Base-by-base conservation (phyloP, 1,284 basidiomycete species). In the Boletus smithii region DNA sequence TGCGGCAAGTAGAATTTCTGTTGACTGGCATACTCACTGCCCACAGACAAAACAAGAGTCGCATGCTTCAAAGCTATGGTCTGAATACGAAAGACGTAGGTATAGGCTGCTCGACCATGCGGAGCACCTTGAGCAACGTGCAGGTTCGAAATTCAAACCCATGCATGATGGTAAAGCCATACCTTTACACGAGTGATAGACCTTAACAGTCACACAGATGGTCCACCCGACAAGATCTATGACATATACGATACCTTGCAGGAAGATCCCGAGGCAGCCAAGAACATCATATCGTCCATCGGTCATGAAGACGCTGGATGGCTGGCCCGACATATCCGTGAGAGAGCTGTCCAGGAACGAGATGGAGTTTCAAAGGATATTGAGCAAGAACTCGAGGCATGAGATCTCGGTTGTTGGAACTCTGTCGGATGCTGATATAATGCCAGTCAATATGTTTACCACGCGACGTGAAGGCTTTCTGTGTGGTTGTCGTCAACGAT, bases 381-480 rank as follows among this genome's bases (percentile, higher is more conserved):
- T 24, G 83, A 87, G 50, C 69, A 73, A 39, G 85, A 91, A 53
- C 70, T 95, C 8, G 72, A 78, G 58, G 89, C 90, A 59, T 42
- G 74, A 56, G 14, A 23, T 34, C 13, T 20, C 11, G 24, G 34
- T 31, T 20, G 16, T 43, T 30, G 27, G 29, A 20, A n/a, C 26
- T 31, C 36, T 31, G 17, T 30, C 20, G 3, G 26, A 55, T 29
- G 48, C 43, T 42, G 16, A 65, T 32, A 13, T 11, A 17, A 39
- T 18, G 20, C 31, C 62, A 95, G 86, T 66, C 68, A 14, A 58
- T 73, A 13, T 95, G 85, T 59, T 92, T 94, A 3, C 79, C 83
- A 1, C 81, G 95, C 10, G 73, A 88, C 18, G 85, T 93, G 11
- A 81, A 87, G 35, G 81, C 77, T 49, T 97, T 97, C 67, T 76